Evolutionary conservation across 2,329 filamentous ascomycete species (phyloP).

Genomic region (Alternaria alternata): DNA sequence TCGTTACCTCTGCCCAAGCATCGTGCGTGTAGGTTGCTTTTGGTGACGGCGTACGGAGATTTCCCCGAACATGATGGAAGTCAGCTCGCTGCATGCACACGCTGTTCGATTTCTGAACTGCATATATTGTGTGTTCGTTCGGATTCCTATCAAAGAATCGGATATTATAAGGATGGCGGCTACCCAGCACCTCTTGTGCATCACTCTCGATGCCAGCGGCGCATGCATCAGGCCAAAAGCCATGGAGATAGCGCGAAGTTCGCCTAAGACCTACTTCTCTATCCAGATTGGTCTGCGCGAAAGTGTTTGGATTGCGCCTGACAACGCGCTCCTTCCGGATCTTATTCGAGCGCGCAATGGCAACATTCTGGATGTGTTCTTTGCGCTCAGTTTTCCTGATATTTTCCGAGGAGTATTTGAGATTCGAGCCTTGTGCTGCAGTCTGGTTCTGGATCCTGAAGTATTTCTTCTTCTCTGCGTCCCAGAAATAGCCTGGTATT

Average conservation of each 20-base stretch:
- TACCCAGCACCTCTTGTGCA: constrained; percentile 20
- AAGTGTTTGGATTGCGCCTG: constrained; percentile 24
- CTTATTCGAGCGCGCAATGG: constrained; percentile 17
- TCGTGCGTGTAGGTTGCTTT: constrained; percentile 26
- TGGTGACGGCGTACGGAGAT: constrained; percentile 1
- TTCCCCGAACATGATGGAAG: neutral
- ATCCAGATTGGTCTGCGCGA: constrained; percentile 31
- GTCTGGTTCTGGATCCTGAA: constrained; percentile 56
- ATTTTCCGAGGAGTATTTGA: constrained; percentile 54
- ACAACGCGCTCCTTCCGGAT: constrained; percentile 37
- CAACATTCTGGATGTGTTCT: constrained; percentile 25
- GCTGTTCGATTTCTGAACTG: constrained; percentile 33
- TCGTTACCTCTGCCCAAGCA: constrained; percentile 32
- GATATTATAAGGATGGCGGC: constrained; percentile 13
- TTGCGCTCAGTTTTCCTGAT: constrained; percentile 48
- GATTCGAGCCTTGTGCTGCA: constrained; percentile 39
- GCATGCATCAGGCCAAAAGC: constrained; percentile 40
- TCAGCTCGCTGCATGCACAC: constrained; percentile 26
- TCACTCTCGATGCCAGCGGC: constrained; percentile 20
- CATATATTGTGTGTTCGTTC: constrained; percentile 32
- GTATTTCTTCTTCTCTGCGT: constrained; percentile 59
- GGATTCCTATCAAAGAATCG: constrained; percentile 42
- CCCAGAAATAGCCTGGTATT: constrained; percentile 60
- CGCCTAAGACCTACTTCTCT: constrained; percentile 38
- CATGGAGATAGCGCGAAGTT: constrained; percentile 28